These are phyloP conservation scores for Candida anutae DNA, from an alignment of 1,139 yeast genomes.

Conservation along the genomic window DNA sequence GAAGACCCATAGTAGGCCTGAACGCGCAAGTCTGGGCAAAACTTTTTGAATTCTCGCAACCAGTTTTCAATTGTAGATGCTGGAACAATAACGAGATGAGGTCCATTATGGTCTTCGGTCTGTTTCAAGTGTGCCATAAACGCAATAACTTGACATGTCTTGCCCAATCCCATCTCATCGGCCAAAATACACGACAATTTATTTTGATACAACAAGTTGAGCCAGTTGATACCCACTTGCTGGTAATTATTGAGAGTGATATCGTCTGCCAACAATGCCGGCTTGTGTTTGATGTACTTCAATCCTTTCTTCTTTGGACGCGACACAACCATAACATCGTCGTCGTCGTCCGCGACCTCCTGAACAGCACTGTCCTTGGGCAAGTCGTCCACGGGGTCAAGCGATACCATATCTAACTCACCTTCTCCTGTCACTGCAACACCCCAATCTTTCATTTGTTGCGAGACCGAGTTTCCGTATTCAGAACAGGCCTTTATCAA, in stretches of 20 bases:
- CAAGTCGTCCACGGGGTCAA: conserved; percentile 8
- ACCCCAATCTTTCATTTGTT: conserved; percentile 83
- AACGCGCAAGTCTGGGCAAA: conserved; percentile 73
- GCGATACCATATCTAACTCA: conserved; percentile 50
- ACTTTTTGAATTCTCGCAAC: conserved; percentile 88
- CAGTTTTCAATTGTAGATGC: conserved; percentile 95
- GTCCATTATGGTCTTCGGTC: conserved; percentile 45
- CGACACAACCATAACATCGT: conserved; percentile 8
- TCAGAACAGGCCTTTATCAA: conserved; percentile 76
- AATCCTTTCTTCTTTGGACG: conserved; percentile 16
- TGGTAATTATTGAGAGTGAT: conserved; percentile 79
- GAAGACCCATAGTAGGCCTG: conserved; percentile 93
- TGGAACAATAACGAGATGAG: conserved; percentile 86
- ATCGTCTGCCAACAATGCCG: conserved; percentile 53
- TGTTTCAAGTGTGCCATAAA: conserved; percentile 81
- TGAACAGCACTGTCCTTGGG: conserved; percentile 13
- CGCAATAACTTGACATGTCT: conserved; percentile 94
- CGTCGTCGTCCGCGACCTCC: conserved; percentile 15
- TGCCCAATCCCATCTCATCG: conserved; percentile 97
- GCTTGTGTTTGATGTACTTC: conserved; percentile 62
- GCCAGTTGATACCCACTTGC: conserved; percentile 94
- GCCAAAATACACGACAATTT: conserved; percentile 87
- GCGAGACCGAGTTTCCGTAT: conserved; percentile 63
- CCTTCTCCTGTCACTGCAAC: conserved; percentile 60
- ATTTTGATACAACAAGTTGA: conserved; percentile 67